These are phyloP conservation scores for Zymoseptoria crescenta DNA, from an alignment of 2,329 filamentous ascomycete genomes.

Conservation along the genomic window DNA sequence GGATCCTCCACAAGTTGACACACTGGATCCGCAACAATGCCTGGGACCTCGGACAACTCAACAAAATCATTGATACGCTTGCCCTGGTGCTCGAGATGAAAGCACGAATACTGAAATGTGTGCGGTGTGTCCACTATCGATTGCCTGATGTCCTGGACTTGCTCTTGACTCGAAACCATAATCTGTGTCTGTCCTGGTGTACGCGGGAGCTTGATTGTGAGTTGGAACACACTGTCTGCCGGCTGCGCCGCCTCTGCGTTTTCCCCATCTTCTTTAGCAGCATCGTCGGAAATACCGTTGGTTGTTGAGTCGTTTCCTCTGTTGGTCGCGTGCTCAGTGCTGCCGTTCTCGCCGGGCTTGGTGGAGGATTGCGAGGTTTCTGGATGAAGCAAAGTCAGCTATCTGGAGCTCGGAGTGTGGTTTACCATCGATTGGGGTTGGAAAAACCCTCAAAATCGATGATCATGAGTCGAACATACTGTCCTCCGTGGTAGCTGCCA, in stretches of 20 bases:
- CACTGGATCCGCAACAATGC: slow-evolving; percentile 67
- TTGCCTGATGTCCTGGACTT: slow-evolving; percentile 94
- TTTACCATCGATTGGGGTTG: background rate
- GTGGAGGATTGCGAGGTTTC: background rate
- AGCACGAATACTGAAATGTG: slow-evolving; percentile 96
- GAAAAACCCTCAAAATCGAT: background rate
- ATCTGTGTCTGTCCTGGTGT: slow-evolving; percentile 72
- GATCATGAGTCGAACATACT: background rate
- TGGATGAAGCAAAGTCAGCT: background rate
- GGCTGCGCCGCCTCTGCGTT: slow-evolving; percentile 12
- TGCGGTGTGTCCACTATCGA: slow-evolving; percentile 88
- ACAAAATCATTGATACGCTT: slow-evolving; percentile 91
- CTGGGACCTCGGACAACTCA: slow-evolving; percentile 80
- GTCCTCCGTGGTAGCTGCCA: background rate
- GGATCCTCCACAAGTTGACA: slow-evolving; percentile 83
- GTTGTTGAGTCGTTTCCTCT: slow-evolving; percentile 10
- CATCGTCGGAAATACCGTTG: slow-evolving; percentile 11
- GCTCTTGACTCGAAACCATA: slow-evolving; percentile 80
- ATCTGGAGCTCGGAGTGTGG: background rate
- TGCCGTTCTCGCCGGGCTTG: slow-evolving; percentile 3
- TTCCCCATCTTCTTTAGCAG: slow-evolving; percentile 16
- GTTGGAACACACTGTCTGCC: slow-evolving; percentile 49
- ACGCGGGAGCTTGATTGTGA: slow-evolving; percentile 77
- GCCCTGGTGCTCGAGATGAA: slow-evolving; percentile 88
- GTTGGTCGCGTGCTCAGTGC: slow-evolving; percentile 9